Evolutionary conservation across 495 filamentous ascomycete species (phyloP), one percentile per base, ranked within the genome.

Genomic region (Clohesyomyces aquaticus): DNA sequence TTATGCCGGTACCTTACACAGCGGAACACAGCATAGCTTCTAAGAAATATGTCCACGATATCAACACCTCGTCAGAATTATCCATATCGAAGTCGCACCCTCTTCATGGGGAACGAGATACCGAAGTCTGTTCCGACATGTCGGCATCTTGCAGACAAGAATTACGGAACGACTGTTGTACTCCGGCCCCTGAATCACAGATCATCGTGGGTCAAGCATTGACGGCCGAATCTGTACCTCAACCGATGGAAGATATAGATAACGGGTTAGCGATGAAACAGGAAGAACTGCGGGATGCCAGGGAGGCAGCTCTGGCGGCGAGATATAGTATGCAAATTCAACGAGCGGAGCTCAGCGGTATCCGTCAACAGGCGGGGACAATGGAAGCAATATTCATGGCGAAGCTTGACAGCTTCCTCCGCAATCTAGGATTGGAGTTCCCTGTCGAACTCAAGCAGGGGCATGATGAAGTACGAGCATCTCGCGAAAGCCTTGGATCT

Each of bases 281-380:
- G 14, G 32, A 38, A 38, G 32, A 38, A 6, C 32, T 38, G 14
- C 32, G 32, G 32, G 14, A 38, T 14, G 14, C 32, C 6, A 38
- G 32, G 32, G 32, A 38, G 32, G 32, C 6, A 38, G 32, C 32
- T 6, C 14, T 38, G 14, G 32, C 32, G 32, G 32, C 32, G 14
- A 38, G 32, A 38, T 38, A 38, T 38, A 48, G 21, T 8, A 4
- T 48, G n/a, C 45, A 48, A 23, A 48, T 48, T 18, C 45, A 48
- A n/a, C 45, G 45, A 23, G 21, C 45, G 8, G 45, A 48, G 21
- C n/a, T 48, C n/a, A 48, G 45, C n/a, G 21, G 21, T 48, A 48
- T 23, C 18, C 45, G 45, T 48, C 8, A 18, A n/a, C 6, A 48
- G 21, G n/a, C 45, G 45, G 45, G 45, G 8, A 48, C 45, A 48